phyloP scores from a whole-genome alignment of 2,329 filamentous ascomycete species.

The Aulographum hederae region DNA sequence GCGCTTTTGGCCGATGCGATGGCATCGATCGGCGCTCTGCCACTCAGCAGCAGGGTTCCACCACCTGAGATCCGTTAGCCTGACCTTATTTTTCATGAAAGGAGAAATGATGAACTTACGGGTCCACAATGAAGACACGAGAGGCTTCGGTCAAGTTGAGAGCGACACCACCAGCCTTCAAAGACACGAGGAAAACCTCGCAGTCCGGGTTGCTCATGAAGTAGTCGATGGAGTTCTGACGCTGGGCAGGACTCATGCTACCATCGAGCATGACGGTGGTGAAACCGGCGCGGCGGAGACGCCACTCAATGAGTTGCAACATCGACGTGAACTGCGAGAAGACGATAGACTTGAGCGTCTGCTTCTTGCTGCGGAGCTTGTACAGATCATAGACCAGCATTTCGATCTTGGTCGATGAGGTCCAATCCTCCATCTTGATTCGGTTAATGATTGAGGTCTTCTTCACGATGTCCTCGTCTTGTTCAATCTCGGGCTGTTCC shows the following conservation, averaged over 20 bases:
- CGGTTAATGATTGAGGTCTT: constrained; percentile 97
- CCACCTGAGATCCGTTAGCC: constrained; percentile 42
- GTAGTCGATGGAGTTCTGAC: constrained; percentile 83
- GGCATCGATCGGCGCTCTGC: constrained; percentile 75
- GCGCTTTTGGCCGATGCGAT: constrained; percentile 87
- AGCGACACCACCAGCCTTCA: constrained; percentile 91
- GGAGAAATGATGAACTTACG: constrained; percentile 38
- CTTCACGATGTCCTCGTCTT: constrained; percentile 72
- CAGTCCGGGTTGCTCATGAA: constrained; percentile 93
- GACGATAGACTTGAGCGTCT: constrained; percentile 90
- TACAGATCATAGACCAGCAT: constrained; percentile 88
- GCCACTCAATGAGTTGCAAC: constrained; percentile 94
- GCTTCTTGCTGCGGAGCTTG: constrained; percentile 77
- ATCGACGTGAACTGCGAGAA: constrained; percentile 97
- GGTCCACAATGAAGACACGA: constrained; percentile 88
- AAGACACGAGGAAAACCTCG: constrained; percentile 86
- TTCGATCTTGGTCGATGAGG: constrained; percentile 94
- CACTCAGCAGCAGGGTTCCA: constrained; percentile 99
- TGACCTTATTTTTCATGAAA: neutral
- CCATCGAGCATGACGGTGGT: constrained; percentile 97
- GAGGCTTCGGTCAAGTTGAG: constrained; percentile 91
- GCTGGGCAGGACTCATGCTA: constrained; percentile 86
- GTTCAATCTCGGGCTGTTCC: constrained; percentile 87
- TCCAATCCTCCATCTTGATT: constrained; percentile 98
- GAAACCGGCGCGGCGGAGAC: constrained; percentile 86